Evolutionary conservation across 768 basidiomycete genomes (phyloP), one percentile per base, ranked within the genome.

Genomic region (Suillus lakei): DNA sequence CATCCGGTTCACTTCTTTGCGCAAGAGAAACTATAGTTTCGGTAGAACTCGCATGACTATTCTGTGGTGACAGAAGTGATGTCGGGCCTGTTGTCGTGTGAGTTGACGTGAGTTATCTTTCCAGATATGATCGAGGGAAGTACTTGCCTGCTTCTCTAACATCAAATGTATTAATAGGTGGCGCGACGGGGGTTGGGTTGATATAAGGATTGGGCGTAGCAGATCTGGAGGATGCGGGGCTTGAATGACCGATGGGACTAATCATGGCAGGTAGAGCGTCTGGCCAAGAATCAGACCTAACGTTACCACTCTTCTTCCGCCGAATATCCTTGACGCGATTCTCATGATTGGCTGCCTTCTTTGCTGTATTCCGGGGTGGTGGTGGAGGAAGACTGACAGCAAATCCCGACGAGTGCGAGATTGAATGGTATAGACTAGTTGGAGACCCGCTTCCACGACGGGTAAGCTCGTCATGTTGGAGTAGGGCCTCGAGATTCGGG

Each of bases 401-500:
- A 26, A 73, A 74, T 8, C 58, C 77, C 1, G 66, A 56, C 0
- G 69, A 64, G 34, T 41, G 64, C 9, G 67, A n/a, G 2, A 66
- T 63, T 18, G 68, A 3, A 44, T 64, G 13, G 61, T 62, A 58
- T 16, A 60, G 18, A 61, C 53, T 69, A 5, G 71, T 75, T 16
- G 71, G 73, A 5, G 77, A 74, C 32, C 60, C 44, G 71, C 71
- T 62, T 16, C 55, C 75, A 50, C 73, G 71, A 26, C 85, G 81
- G n/a, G 76, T 76, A 60, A 79, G 80, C 60, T 87, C 84, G 59
- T 88, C 88, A 66, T 87, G 84, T 70, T 87, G 83, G 60, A 89
- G 77, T 9, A 89, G 69, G 30, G 87, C 88, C 66, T 88, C 84
- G 54, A 88, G 82, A 68, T 89, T 82, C 0, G 87, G 84, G 2